These are phyloP conservation scores for Graphiopsis chlorocephala DNA, from an alignment of 2,329 filamentous ascomycete genomes.

Conservation along the genomic window DNA sequence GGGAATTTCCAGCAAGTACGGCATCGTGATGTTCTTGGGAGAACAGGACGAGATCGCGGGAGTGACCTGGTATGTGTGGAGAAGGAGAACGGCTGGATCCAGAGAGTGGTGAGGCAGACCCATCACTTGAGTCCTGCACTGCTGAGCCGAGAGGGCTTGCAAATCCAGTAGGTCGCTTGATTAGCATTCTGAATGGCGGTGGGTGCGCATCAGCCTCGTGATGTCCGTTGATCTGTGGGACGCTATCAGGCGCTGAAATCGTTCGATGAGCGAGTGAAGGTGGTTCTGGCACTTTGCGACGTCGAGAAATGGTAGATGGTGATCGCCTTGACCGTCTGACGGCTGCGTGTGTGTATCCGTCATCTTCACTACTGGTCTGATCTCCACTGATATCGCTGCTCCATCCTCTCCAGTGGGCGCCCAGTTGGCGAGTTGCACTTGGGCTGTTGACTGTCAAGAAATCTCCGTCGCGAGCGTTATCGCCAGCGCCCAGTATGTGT, in stretches of 20 bases:
- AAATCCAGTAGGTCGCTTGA: conserved; percentile 25
- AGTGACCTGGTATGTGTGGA: not conserved
- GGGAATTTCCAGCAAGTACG: not conserved
- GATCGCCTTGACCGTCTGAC: not conserved
- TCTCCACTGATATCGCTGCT: conserved; percentile 36
- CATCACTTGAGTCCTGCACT: conserved; percentile 4
- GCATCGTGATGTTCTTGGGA: conserved; percentile 5
- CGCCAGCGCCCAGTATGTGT: conserved; percentile 4
- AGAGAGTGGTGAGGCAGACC: not conserved
- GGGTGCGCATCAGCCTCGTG: conserved; percentile 4
- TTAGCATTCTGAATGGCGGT: conserved; percentile 19
- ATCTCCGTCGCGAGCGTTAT: conserved; percentile 1
- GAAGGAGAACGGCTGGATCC: conserved; percentile 16
- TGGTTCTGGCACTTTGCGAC: not conserved
- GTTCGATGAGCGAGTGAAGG: not conserved
- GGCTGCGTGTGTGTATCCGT: conserved; percentile 12
- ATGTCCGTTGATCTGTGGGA: conserved; percentile 3
- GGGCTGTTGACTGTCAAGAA: conserved; percentile 16
- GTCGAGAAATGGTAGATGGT: conserved; percentile 1
- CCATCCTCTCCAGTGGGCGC: conserved; percentile 28
- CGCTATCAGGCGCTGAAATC: not conserved
- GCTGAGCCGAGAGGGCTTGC: conserved; percentile 3
- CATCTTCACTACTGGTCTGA: conserved; percentile 34
- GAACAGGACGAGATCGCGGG: conserved; percentile 2
- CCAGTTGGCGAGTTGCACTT: not conserved